Percentiles rank a stretch among this genome's conserved stretches.
Conservation (phyloP, 139 green algal genomes). For the Auxenochlorella pyrenoidosa region DNA sequence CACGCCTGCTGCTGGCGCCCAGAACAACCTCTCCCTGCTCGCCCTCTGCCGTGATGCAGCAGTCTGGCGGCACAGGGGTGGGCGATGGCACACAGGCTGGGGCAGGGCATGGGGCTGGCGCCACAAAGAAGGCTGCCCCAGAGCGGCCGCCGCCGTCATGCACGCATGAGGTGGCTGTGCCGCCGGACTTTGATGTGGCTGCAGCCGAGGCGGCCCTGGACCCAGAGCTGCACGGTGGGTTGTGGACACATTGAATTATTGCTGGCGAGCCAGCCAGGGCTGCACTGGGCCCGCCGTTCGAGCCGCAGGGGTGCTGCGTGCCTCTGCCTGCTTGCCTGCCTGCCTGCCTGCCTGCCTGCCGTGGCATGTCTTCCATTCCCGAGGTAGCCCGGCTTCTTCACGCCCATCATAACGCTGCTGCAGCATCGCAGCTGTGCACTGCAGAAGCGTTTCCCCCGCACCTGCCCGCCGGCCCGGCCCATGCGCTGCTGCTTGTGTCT, state of each 20-base stretch:
- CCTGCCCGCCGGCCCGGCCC: no score
- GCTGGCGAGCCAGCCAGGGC: background rate
- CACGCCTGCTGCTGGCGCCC: background rate
- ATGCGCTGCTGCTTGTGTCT: no score
- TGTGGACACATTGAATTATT: background rate
- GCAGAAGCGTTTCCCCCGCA: no score
- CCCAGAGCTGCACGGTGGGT: constrained; percentile 45
- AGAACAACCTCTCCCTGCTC: background rate
- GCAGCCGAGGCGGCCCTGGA: constrained; percentile 53
- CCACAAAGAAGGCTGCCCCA: background rate
- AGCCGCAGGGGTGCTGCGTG: no score
- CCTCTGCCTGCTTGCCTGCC: no score
- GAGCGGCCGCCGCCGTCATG: constrained; percentile 17
- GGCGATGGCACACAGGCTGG: background rate
- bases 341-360: no score
- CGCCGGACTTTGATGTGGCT: constrained; percentile 65
- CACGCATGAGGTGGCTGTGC: constrained; percentile 74
- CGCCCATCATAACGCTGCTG: no score
- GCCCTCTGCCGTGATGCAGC: background rate
- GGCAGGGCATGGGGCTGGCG: background rate
- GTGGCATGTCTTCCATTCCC: no score
- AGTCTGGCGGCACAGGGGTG: background rate
- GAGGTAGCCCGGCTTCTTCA: no score
- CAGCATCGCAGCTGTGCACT: no score
- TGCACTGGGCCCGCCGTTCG: background rate